phyloP scores from a whole-genome alignment of 2,329 filamentous ascomycete species.

The Stylonectria norvegica region DNA sequence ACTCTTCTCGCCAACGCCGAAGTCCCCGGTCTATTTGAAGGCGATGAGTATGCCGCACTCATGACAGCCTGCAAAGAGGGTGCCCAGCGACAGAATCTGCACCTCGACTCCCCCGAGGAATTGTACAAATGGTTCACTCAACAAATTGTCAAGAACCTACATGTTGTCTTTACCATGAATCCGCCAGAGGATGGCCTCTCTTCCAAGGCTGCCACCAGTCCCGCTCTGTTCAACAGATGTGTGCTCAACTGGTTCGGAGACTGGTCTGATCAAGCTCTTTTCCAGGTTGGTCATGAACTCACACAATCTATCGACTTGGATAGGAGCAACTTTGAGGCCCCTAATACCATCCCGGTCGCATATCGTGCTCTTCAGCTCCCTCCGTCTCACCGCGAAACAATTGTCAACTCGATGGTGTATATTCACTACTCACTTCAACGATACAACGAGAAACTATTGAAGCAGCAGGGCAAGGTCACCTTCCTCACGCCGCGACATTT shows the following conservation, averaged over 20 bases:
- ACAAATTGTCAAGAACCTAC: conserved; percentile 97
- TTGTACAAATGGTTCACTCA: conserved; percentile 99
- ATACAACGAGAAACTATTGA: conserved; percentile 83
- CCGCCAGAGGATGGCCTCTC: conserved; percentile 92
- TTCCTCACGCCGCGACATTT: conserved; percentile 96
- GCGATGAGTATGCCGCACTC: conserved; percentile 95
- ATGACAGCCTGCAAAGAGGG: conserved; percentile 99
- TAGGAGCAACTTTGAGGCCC: conserved; percentile 76
- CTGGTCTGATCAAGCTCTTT: conserved; percentile 98
- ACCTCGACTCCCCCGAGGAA: conserved; percentile 96
- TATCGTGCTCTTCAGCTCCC: conserved; percentile 83
- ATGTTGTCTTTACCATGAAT: conserved; percentile 99
- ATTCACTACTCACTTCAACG: conserved; percentile 91
- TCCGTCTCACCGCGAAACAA: conserved; percentile 82
- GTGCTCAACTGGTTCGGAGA: conserved; percentile 99
- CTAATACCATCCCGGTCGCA: conserved; percentile 88
- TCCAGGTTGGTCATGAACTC: conserved; percentile 93
- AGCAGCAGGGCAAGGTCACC: conserved; percentile 88
- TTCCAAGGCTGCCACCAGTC: conserved; percentile 95
- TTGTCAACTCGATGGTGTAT: conserved; percentile 98
- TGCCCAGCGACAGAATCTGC: conserved; percentile 88
- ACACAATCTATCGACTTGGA: conserved; percentile 97
- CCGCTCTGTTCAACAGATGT: conserved; percentile 97
- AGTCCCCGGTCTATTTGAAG: conserved; percentile 96
- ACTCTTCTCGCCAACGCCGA: conserved; percentile 98